Evolutionary conservation across 345 rosid species (phyloP), one percentile per base, ranked within the genome.

Genomic region (Hibiscus trionum): DNA sequence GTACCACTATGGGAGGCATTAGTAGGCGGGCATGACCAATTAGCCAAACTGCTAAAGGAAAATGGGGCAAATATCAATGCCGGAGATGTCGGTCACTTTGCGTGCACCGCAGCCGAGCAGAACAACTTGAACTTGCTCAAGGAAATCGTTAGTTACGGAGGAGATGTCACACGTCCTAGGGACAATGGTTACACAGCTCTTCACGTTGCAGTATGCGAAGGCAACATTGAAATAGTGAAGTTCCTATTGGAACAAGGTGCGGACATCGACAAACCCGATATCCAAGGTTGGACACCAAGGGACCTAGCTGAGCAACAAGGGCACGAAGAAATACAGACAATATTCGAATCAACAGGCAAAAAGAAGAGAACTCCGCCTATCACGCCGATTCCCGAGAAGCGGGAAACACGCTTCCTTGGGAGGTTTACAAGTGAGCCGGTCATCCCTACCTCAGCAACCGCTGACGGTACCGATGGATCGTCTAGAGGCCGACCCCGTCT

Each of bases 391-490:
- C 56, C 56, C 4, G 56, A 5, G 19, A 50, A 50, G 56, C 19
- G 0, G 56, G 56, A 50, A 5, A 50, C 19, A 50, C 8, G 7
- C 56, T 50, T 50, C 17, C 56, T 50, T 50, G 56, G 56, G 56
- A 50, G 56, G 17, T 50, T 50, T 50, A 50, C 56, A 50, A 50
- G 56, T 50, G 56, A 50, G 56, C 56, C 56, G 1, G 19, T 50
- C 56, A 50, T 50, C 56, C 17, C 1, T 50, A 50, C 53, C n/a
- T 86, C 88, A 0, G 14, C 67, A 11, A 17, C 80, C 0, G 75
- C 1, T 5, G 79, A 82, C 21, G 80, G 76, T n/a, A 33, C 81
- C 37, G 94, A 88, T 27, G 83, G 80, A 52, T 84, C 90, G 14
- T 82, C 56, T 5, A 50, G 75, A 74, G 69, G 80, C 73, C 81